Evolutionary conservation across 1,284 basidiomycete species (phyloP), one percentile per base, ranked within the genome.

Genomic region (Wallemia ichthyophaga): DNA sequence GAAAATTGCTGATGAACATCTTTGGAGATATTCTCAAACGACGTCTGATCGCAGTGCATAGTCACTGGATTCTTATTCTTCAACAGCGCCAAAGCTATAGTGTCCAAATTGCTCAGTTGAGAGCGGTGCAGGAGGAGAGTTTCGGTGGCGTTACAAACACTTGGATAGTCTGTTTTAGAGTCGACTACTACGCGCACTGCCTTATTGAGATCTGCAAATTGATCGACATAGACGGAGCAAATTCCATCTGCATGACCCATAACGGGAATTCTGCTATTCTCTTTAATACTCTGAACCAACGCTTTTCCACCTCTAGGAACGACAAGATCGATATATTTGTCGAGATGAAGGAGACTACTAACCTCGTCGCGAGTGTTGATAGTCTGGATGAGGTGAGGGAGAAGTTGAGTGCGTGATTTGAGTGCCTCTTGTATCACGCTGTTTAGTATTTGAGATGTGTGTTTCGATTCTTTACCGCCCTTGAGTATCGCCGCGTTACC

Each of bases 231-330:
- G 1, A 91, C 80, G 2, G 81, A 77, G 69, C 92, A 98, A 9
- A 96, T 72, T 0, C 92, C 92, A 69, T 98, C 92, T 2, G 94
- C 92, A 67, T 99, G 94, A 0, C 94, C 94, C 89, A 98, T 95
- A 56, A 99, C 94, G 1, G 94, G 83, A 63, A 99, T 96, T 60
- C 83, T 76, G 0, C 92, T 94, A 62, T 76, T 79, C 62, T 85
- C 82, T 69, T 96, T 86, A 61, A 99, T 95, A 67, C 73, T 82
- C 62, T 74, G 76, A 13, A 98, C 94, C 24, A 99, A 78, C 65
- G 78, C 79, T 66, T 92, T 94, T 66, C 88, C 88, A 17, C 94
- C 94, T 59, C 94, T 75, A 0, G 94, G 94, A 69, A 98, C 95
- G 60, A 98, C 91, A 13, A 99, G 75, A 70, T 98, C 91, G 66